Conservation (phyloP, 2,329 filamentous ascomycete genomes). For the Akanthomyces muscarius region DNA sequence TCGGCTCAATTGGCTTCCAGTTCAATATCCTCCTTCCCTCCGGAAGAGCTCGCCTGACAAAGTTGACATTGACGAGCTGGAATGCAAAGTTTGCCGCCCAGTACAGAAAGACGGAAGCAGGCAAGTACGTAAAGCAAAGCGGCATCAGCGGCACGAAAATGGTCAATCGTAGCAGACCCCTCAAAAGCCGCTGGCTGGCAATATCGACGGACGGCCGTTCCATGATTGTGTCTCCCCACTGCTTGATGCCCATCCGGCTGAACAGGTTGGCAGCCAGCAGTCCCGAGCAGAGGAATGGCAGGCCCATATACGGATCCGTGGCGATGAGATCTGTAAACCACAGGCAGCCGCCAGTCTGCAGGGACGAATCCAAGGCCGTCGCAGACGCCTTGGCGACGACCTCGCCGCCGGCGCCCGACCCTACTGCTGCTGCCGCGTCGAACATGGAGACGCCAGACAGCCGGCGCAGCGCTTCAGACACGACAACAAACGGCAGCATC, state of each 20-base stretch:
- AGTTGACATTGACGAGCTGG: conserved; percentile 30
- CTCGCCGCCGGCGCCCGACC: neutral
- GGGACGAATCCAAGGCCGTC: conserved; percentile 33
- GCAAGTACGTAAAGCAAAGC: conserved; percentile 33
- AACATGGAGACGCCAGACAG: conserved; percentile 34
- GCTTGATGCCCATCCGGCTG: conserved; percentile 27
- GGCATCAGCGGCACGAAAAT: conserved; percentile 34
- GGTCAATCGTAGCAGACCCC: conserved; percentile 28
- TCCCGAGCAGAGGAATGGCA: conserved; percentile 38
- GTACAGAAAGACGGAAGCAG: conserved; percentile 39
- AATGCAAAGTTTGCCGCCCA: conserved; percentile 36
- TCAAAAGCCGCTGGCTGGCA: conserved; percentile 20
- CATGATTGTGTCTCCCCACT: conserved; percentile 27
- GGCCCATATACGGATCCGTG: conserved; percentile 47
- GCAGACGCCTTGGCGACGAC: neutral
- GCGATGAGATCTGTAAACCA: conserved; percentile 54
- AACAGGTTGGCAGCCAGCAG: conserved; percentile 29
- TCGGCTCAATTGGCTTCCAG: conserved; percentile 12
- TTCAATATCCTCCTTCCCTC: conserved; percentile 20
- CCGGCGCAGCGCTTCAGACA: conserved; percentile 48
- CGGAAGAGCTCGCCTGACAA: conserved; percentile 26
- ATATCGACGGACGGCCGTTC: conserved; percentile 13
- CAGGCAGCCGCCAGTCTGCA: conserved; percentile 43
- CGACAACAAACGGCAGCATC: conserved; percentile 47
- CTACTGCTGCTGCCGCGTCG: conserved; percentile 1